Base-by-base conservation (phyloP, 2,329 filamentous ascomycete species). In the Fonsecaea pugnacius region DNA sequence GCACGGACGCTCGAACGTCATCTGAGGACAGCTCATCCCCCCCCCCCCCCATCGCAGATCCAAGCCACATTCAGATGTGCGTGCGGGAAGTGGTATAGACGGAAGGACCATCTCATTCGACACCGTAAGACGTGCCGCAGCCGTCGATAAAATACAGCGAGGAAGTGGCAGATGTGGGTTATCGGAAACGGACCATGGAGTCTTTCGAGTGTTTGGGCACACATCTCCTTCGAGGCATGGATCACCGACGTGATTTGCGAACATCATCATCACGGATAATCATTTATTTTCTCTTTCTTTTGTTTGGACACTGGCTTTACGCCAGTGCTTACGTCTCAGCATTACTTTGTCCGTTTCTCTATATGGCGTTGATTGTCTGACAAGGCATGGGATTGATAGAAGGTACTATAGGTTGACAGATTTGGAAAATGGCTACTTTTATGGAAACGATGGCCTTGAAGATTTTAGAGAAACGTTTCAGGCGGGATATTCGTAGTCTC, bases 101-200 rank as follows among this genome's bases (percentile, higher is more conserved):
- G 55, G n/a, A 58, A 33, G 30, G 55, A 58, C 38, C 43, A 59
- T 30, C 43, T 59, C 43, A 18, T 38, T 4, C 40, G 55, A 21
- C 55, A 58, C 27, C 16, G 10, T 1, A 50, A 33, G 38, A 21
- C 5, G 1, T 48, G 55, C 40, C 3, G 8, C 4, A 27, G 8
- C 4, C 6, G 16, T n/a, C 12, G 48, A 21, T 12, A 4, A 32
- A 32, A 7, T 10, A 7, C 3, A 38, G 6, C 40, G 8, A 58
- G 1, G 14, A 8, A 32, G 12, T 9, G 16, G 32, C n/a, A 14
- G 18, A 9, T 16, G 10, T 48, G 3, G 43, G 9, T 27, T 27
- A 6, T 27, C 2, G 10, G 27, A 30, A 30, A 30, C 27, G 4
- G 27, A 30, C 4, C 27, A 5, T 30, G 27, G 27, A 0, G 2